Conservation (phyloP, 176 grass and related monocot genomes). For the Thalia dealbata region DNA sequence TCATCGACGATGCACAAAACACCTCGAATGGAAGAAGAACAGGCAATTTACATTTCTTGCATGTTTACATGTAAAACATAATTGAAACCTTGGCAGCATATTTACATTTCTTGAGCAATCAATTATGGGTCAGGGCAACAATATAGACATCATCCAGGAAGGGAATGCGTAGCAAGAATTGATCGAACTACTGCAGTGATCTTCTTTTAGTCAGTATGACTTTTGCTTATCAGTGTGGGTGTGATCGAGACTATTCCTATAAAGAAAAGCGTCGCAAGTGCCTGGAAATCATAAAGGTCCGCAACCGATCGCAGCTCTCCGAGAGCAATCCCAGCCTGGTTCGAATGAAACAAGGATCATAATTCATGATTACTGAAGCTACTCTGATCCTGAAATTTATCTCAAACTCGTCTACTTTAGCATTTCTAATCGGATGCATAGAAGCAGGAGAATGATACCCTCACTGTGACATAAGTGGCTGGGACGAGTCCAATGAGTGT, state of each 20-base stretch:
- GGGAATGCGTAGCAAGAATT: too few relatives aligned
- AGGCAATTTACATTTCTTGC: too few relatives aligned
- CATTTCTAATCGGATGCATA: background rate
- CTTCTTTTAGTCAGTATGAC: slow-evolving; percentile 24
- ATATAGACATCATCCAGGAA: too few relatives aligned
- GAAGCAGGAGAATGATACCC: slow-evolving; percentile 33
- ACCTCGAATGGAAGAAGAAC: too few relatives aligned
- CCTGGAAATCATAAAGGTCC: slow-evolving; percentile 88
- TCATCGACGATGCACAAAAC: too few relatives aligned
- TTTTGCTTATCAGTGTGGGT: slow-evolving; percentile 65
- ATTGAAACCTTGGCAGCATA: too few relatives aligned
- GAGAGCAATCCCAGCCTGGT: slow-evolving; percentile 89
- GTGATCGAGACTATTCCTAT: slow-evolving; percentile 86
- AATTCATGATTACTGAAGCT: too few relatives aligned
- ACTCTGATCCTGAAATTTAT: too few relatives aligned
- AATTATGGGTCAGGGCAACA: too few relatives aligned
- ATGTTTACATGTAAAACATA: too few relatives aligned
- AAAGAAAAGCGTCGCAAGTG: slow-evolving; percentile 70
- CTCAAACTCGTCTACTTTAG: background rate
- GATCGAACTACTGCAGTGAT: background rate
- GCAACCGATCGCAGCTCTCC: slow-evolving; percentile 73
- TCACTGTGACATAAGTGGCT: slow-evolving; percentile 81
- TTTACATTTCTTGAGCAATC: too few relatives aligned
- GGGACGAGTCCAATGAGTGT: slow-evolving; percentile 85
- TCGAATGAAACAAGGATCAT: background rate